Evolutionary conservation across 768 basidiomycete species (phyloP), one percentile per base, ranked within the genome.

Genomic region (Collybiopsis luxurians): DNA sequence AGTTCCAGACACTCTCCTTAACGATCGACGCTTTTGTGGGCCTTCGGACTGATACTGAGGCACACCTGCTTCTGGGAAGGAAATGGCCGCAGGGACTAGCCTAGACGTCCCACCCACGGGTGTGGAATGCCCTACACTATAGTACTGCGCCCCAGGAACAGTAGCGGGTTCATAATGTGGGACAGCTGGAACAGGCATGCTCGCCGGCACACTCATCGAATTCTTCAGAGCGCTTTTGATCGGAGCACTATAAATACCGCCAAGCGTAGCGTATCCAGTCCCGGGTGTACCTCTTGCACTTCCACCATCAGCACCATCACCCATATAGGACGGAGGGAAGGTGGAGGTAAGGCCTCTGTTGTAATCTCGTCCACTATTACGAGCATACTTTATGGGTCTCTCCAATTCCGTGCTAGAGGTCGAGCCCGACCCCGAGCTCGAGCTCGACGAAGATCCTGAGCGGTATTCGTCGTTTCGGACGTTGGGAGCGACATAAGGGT

Each of bases 221-320:
- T 52, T n/a, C 50, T 26, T 52, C 50, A 52, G 9, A 19, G 11
- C 34, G 39, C 34, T 40, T 31, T 27, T 42, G 15, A n/a, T 42
- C 7, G 50, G 50, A 21, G 43, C 36, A n/a, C 26, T 42, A 24
- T 54, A 44, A 13, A 54, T 54, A 10, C 53, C 53, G 28, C 53
- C 53, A 7, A 54, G 4, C 7, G 53, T 43, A 27, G 28, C 48
- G 24, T 45, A 45, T 30, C 24, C 27, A 49, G 48, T 21, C 27
- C 31, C 28, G 9, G 34, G 50, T 23, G 31, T 38, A 19, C 21
- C 50, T n/a, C 50, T 11, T 24, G 13, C 50, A 30, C 50, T 52
- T 21, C 40, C 42, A 21, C 17, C 31, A 21, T 24, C 23, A n/a
- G 24, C 30, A 21, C 19, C 40, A 2, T 54, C 40, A 28, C 17